These are phyloP conservation scores for Sclerotiophoma versabilis DNA, from an alignment of 2,329 filamentous ascomycete species.

Conservation along the genomic window DNA sequence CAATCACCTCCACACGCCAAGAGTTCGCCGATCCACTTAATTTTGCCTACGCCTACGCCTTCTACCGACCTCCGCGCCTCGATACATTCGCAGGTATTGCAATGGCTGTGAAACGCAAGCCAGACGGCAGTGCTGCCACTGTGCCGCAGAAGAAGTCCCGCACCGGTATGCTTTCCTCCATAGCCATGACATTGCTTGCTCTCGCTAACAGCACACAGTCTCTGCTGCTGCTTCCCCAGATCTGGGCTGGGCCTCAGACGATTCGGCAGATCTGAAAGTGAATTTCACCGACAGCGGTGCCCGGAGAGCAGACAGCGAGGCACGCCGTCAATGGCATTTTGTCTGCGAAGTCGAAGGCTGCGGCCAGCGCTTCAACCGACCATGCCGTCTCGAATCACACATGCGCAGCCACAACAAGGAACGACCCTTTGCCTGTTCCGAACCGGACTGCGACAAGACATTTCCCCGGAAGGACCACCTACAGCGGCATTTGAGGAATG, in stretches of 20 bases:
- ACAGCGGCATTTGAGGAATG: constrained; percentile 82
- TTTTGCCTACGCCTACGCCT: constrained; percentile 11
- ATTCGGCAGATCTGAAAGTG: constrained; percentile 33
- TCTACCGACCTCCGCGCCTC: constrained; percentile 2
- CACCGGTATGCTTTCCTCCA: constrained; percentile 24
- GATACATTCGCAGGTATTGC: constrained; percentile 3
- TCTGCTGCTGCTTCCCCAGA: constrained; percentile 17
- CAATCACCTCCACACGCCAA: constrained; percentile 25
- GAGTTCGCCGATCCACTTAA: constrained; percentile 26
- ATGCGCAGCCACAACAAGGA: constrained; percentile 85
- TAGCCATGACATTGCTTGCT: constrained; percentile 10
- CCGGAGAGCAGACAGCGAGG: constrained; percentile 41
- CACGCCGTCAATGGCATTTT: constrained; percentile 74
- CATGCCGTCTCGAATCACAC: constrained; percentile 77
- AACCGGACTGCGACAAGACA: constrained; percentile 76
- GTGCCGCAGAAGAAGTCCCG: constrained; percentile 35
- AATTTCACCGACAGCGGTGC: constrained; percentile 41
- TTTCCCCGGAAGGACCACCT: constrained; percentile 89
- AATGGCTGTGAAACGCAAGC: constrained; percentile 43
- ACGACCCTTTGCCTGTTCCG: constrained; percentile 76
- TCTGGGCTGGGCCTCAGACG: constrained; percentile 28
- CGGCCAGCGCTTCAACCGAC: constrained; percentile 85
- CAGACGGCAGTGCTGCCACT: constrained; percentile 6
- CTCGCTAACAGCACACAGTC: constrained; percentile 3
- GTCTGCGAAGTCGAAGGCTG: constrained; percentile 78